Conservation (phyloP, 352 stramenopile species). For the Phytophthora sp. region DNA sequence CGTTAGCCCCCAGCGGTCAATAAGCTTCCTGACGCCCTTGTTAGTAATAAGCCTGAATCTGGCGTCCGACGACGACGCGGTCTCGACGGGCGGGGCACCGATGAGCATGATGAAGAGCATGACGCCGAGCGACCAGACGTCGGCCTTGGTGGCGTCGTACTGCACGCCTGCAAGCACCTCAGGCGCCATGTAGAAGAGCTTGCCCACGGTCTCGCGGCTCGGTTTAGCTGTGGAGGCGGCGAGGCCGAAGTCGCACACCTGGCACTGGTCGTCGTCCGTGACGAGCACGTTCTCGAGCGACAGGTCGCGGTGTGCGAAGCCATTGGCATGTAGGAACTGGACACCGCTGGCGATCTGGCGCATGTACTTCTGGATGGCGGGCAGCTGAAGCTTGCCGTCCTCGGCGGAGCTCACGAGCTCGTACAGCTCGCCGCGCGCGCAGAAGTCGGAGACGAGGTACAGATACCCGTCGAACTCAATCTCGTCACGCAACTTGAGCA, state of each 20-base stretch:
- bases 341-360: conserved; percentile 73
- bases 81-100: conserved; percentile 68
- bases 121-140: conserved; percentile 87
- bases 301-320: conserved; percentile 82
- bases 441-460: conserved; percentile 84
- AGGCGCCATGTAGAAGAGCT: conserved; percentile 88
- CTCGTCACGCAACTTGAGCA: conserved; percentile 76
- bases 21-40: conserved; percentile 64
- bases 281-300: conserved; percentile 89
- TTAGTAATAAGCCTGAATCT: conserved; percentile 67
- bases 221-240: conserved; percentile 52
- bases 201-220: conserved; percentile 71
- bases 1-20: conserved; percentile 74
- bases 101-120: conserved; percentile 89
- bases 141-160: conserved; percentile 80
- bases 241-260: conserved; percentile 86
- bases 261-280: conserved; percentile 67
- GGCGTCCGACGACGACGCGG: conserved; percentile 58
- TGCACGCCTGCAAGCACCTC: conserved; percentile 69
- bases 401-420: conserved; percentile 68
- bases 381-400: conserved; percentile 55
- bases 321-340: conserved; percentile 76
- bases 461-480: conserved; percentile 82
- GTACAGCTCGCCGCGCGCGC: conserved; percentile 75
- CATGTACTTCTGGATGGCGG: conserved; percentile 60